phyloP scores from a whole-genome alignment of 495 filamentous ascomycete genomes.

The Xylaria flabelliformis region DNA sequence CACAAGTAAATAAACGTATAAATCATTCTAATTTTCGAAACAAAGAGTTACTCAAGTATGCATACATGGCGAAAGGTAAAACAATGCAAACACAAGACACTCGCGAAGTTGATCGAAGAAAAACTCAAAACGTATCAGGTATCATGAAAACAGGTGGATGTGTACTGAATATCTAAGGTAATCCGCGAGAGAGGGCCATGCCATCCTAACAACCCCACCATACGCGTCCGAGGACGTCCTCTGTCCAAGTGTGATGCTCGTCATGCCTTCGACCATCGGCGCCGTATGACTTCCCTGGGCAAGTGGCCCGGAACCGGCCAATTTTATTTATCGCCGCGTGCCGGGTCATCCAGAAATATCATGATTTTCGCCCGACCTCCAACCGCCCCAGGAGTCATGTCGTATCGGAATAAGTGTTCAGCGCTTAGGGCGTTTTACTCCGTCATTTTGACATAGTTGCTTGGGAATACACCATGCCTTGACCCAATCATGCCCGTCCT shows the following conservation, averaged over 20 bases:
- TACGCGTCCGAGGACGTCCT: constrained; percentile 2
- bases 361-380: not conserved
- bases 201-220: not conserved
- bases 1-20: not conserved
- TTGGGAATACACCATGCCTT: constrained; percentile 61
- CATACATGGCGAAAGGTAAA: not conserved
- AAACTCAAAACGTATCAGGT: constrained; percentile 12
- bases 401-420: not conserved
- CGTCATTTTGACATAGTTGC: constrained; percentile 63
- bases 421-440: constrained; percentile 25
- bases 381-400: not conserved
- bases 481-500: constrained; percentile 65
- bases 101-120: not conserved
- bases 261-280: not conserved
- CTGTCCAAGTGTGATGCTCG: not conserved
- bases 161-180: constrained; percentile 6
- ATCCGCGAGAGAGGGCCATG: not conserved
- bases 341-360: not conserved
- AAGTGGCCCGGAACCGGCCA: not conserved
- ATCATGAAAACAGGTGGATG: constrained; percentile 12
- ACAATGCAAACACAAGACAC: not conserved
- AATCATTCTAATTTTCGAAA: not conserved
- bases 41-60: not conserved
- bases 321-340: not conserved
- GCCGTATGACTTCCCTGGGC: not conserved